Evolutionary conservation across 2,329 filamentous ascomycete species (phyloP).

Genomic region (Xenosphaeropsis pyriputrescens): DNA sequence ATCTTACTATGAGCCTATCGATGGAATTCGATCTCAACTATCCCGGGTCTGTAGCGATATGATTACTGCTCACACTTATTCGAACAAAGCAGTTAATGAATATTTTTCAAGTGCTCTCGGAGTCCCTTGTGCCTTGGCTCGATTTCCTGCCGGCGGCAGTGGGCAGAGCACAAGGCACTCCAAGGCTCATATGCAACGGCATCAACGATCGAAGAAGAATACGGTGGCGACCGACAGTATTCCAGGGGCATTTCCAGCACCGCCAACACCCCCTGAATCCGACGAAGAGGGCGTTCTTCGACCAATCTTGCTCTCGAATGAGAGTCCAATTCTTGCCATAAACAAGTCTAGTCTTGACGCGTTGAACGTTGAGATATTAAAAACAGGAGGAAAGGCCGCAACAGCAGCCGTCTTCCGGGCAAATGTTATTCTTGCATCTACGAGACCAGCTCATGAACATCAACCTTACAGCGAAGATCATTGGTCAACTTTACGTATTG

Average conservation of each 20-base stretch:
- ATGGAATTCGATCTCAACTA: constrained; percentile 25
- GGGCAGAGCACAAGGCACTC: constrained; percentile 49
- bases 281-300: constrained; percentile 28
- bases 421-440: constrained; percentile 60
- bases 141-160: constrained; percentile 58
- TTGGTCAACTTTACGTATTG: constrained; percentile 59
- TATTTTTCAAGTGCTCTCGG: constrained; percentile 70
- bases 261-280: constrained; percentile 41
- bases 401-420: constrained; percentile 69
- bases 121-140: constrained; percentile 69
- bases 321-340: constrained; percentile 82
- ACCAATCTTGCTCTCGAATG: constrained; percentile 74
- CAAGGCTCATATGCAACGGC: constrained; percentile 53
- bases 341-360: constrained; percentile 65
- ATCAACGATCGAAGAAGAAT: constrained; percentile 23
- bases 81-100: constrained; percentile 43
- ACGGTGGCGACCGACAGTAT: constrained; percentile 16
- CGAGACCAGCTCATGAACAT: constrained; percentile 15
- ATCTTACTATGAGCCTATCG: constrained; percentile 29
- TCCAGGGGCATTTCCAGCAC: constrained; percentile 37
- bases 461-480: constrained; percentile 65
- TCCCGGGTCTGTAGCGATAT: constrained; percentile 75
- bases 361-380: constrained; percentile 59
- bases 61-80: constrained; percentile 58
- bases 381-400: constrained; percentile 46